phyloP scores from a whole-genome alignment of 805 yeast genomes.

The Geotrichum ghanense region DNA sequence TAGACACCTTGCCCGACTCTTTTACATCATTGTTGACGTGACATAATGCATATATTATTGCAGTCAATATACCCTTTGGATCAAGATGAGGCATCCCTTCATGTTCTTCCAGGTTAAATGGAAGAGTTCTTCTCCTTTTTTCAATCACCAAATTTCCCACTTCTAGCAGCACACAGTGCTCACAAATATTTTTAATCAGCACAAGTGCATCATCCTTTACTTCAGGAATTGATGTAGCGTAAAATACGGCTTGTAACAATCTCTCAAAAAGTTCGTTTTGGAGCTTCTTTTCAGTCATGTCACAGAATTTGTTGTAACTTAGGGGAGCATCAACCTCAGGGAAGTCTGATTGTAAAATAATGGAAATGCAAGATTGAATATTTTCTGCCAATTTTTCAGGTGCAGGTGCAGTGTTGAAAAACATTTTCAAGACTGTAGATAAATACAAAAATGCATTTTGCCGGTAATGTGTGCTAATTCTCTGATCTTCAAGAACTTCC shows the following conservation, averaged over 20 bases:
- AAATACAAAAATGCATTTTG: conserved; percentile 69
- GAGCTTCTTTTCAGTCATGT: conserved; percentile 21
- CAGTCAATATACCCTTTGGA: conserved; percentile 60
- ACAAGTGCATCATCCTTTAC: conserved; percentile 53
- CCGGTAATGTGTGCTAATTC: conserved; percentile 49
- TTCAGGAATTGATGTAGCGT: conserved; percentile 65
- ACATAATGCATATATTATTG: conserved; percentile 69
- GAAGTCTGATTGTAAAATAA: conserved; percentile 25
- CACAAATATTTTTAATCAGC: conserved; percentile 55
- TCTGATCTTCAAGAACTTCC: conserved; percentile 56
- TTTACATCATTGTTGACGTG: conserved; percentile 63
- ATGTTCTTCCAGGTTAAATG: conserved; percentile 64
- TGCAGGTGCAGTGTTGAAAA: conserved; percentile 45
- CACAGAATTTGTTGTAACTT: conserved; percentile 14
- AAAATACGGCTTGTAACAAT: conserved; percentile 60
- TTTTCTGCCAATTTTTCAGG: conserved; percentile 22
- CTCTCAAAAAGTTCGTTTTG: conserved; percentile 51
- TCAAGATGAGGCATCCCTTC: conserved; percentile 66
- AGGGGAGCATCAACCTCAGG: conserved; percentile 29
- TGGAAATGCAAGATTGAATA: conserved; percentile 14
- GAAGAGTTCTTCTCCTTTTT: conserved; percentile 49
- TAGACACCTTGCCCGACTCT: conserved; percentile 55
- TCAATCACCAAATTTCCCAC: conserved; percentile 63
- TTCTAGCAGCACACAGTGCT: conserved; percentile 70
- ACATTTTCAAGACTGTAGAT: conserved; percentile 50